A percentile compares a stretch with the other conserved stretches of the same genome.
phyloP scores from a whole-genome alignment of 805 yeast species.

The Myxozyma monticola region DNA sequence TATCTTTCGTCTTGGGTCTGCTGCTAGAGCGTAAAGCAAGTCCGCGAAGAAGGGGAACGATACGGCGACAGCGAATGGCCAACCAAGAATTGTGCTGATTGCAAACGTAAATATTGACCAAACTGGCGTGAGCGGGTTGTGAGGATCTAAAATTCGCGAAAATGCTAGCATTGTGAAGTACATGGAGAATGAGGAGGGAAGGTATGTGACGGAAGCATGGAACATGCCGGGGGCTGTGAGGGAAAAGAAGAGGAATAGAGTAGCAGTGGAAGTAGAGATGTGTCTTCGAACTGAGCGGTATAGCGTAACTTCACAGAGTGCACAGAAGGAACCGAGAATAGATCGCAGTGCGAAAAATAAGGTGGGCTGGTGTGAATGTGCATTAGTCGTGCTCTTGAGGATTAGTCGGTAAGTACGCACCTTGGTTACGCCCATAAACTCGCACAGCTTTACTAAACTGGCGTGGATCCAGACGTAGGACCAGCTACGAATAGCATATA shows the following conservation, averaged over 20 bases:
- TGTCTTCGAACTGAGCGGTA: conserved; percentile 45
- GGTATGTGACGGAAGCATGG: conserved; percentile 80
- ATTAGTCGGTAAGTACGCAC: background rate
- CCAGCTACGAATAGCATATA: conserved; percentile 84
- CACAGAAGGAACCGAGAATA: conserved; percentile 44
- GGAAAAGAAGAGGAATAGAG: conserved; percentile 63
- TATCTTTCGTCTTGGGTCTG: background rate
- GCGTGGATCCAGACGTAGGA: conserved; percentile 60
- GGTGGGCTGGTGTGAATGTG: conserved; percentile 8
- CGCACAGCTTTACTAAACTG: conserved; percentile 29
- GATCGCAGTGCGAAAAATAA: conserved; percentile 58
- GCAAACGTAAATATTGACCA: conserved; percentile 44
- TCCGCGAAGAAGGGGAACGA: conserved; percentile 58
- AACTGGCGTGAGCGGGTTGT: conserved; percentile 6
- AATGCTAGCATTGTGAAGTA: conserved; percentile 42
- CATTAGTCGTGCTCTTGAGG: background rate
- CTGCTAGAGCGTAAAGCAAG: conserved; percentile 29
- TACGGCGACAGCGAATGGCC: conserved; percentile 81
- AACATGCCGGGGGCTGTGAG: conserved; percentile 76
- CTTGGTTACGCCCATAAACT: conserved; percentile 28
- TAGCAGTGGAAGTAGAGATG: conserved; percentile 47
- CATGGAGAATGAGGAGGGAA: conserved; percentile 82
- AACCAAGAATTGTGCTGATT: conserved; percentile 79
- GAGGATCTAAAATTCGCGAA: conserved; percentile 33
- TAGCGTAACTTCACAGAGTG: conserved; percentile 56